A percentile compares a stretch with the other conserved stretches of the same genome.
Conservation (phyloP, 2,329 filamentous ascomycete genomes). For the Apiospora arundinis region DNA sequence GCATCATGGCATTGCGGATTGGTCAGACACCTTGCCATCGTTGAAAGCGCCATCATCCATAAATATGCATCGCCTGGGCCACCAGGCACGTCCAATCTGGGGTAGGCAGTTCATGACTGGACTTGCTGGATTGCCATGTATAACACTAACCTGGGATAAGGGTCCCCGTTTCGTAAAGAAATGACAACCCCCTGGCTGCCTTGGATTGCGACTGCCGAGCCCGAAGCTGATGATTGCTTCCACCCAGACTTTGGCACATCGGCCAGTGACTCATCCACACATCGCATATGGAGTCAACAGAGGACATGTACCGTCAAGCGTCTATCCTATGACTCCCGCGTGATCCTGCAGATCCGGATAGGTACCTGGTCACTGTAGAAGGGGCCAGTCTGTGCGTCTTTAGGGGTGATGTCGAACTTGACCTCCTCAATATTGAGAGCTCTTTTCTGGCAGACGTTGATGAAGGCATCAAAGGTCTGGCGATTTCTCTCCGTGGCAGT, state of each 20-base stretch:
- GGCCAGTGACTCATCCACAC: background rate
- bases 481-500: slow-evolving; percentile 74
- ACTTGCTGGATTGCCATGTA: background rate
- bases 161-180: background rate
- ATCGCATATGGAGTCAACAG: background rate
- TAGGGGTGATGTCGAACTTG: slow-evolving; percentile 47
- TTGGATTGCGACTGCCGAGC: background rate
- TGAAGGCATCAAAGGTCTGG: slow-evolving; percentile 70
- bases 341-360: slow-evolving; percentile 61
- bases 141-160: background rate
- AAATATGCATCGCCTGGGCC: background rate
- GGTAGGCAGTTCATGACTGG: background rate
- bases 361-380: slow-evolving; percentile 68
- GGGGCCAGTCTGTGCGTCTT: slow-evolving; percentile 60
- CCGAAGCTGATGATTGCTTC: background rate
- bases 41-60: background rate
- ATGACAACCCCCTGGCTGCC: background rate
- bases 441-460: slow-evolving; percentile 60
- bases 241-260: background rate
- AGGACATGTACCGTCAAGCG: background rate
- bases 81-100: background rate
- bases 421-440: slow-evolving; percentile 51
- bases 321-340: slow-evolving; percentile 15
- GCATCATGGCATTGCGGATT: too few species aligned
- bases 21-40: background rate